Evolutionary conservation across 139 green algal species (phyloP), one percentile per base, ranked within the genome.

Genomic region (Ettlia oleoabundans): DNA sequence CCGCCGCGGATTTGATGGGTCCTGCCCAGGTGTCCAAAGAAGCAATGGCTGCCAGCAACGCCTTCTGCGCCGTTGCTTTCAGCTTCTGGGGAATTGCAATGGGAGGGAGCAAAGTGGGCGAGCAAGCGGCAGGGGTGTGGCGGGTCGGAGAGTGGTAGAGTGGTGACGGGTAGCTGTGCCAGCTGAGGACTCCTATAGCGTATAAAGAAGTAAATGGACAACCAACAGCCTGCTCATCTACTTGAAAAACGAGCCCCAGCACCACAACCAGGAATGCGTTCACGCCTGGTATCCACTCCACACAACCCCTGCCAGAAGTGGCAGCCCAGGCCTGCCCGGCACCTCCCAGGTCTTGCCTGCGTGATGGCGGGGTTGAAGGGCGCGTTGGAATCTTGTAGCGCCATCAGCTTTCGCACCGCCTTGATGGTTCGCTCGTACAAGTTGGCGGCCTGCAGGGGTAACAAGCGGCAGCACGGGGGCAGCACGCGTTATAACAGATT

Each of bases 371-470:
- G 75, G 47, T 28, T 28, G 58, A 62, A 71, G 38, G 43, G 32
- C 2, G 72, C 33, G 72, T 35, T 47, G 37, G 21, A 5, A 6
- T 81, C 62, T n/a, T 41, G 55, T 4, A 81, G 75, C 2, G 75
- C 40, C 28, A 58, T 52, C 10, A 95, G 81, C 30, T 92, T 86
- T 42, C 98, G 93, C 30, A 99, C 90, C 18, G 82, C 87, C 76
- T 91, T 91, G 69, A 98, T 84, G 63, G 97, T 88, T 43, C 97
- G 91, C 86, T 98, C 95, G 80, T 92, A 98, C 74, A 98, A 86
- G 88, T 95, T 94, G 53, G 88, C 85, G 6, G 87, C 91, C 47
- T 92, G 81, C n/a, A n/a, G n/a, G n/a, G n/a, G n/a, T n/a, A n/a
- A n/a, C n/a, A n/a, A n/a, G n/a, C n/a, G n/a, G n/a, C n/a, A n/a